Base-by-base conservation (phyloP, 305 asterid species). In the Rubia balearica region DNA sequence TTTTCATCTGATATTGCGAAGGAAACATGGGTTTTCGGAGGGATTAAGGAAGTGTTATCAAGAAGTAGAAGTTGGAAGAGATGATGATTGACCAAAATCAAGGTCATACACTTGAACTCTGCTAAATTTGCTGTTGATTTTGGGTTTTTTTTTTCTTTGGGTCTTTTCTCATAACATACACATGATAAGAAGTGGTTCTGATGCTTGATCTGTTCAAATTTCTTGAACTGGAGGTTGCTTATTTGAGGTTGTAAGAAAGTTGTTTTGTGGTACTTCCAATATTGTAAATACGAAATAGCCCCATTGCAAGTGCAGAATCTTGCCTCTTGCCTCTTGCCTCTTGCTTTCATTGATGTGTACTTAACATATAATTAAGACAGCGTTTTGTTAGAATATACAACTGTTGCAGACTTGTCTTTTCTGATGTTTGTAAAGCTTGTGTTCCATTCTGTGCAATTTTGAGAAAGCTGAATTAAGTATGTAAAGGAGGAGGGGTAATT, bases 1-100 rank as follows among this genome's bases (percentile, higher is more conserved):
- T 57, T 86, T 68, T 88, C 96, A 0, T 59, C 78, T 53, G 95
- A 89, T 57, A 83, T 89, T 73, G 89, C 82, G 5, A 87, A 83
- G n/a, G 91, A 89, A 71, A 86, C 90, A 8, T 84, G 94, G 94
- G 84, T 87, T 75, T 88, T 81, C 33, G 97, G 86, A 42, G 97
- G 97, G 59, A 83, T 80, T 62, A 80, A 69, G 72, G 92, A 84
- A 59, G 72, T 79, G 81, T 78, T 92, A 22, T 61, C 90, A 17
- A 85, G 96, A 73, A 90, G 95, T 77, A 81, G 86, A 72, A 90
- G 98, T 70, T 90, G 89, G 79, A 90, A 82, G 88, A 83, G 94
- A 79, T 91, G 86, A 91, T 78, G 69, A 57, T 67, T 56, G 53
- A 16, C 10, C 53, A 40, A 64, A 40, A 75, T 57, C 75, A 65